Evolutionary conservation across 805 yeast species (phyloP), one percentile per base, ranked within the genome.

Genomic region (Wickerhamomyces chambardii): DNA sequence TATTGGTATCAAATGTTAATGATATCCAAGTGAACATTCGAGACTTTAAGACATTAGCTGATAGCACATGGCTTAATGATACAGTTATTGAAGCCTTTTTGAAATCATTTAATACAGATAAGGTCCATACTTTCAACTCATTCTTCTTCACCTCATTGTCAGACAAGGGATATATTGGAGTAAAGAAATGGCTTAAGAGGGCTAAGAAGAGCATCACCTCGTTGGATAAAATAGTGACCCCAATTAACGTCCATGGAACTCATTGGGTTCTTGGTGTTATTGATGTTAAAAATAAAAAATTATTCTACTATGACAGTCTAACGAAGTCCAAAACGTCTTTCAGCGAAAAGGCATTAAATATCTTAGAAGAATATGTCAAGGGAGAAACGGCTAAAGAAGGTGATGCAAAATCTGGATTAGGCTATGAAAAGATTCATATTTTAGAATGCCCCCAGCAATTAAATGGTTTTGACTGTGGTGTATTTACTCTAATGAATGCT

Each of bases 391-490:
- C 69, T 34, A 68, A 79, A 33, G 58, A 63, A 14, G 58, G 62
- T 2, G 48, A 46, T 27, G 50, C 48, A 1, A 47, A 37, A 5
- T 29, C 55, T 11, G 65, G 66, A 6, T 41, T 52, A 26, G 62
- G 59, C 16, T 57, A 52, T 33, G 55, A 52, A 14, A 36, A 56
- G 15, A 37, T 41, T 14, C 64, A 58, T 28, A 31, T 53, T 3
- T 41, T 55, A 3, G 52, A 58, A n/a, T 68, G 89, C 30, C 97
- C 98, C 1, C 84, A 80, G 45, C 98, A 92, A 53, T 63, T 68
- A 19, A 92, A 92, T 51, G 97, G 97, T 0, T 84, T 55, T 45
- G 98, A 92, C 56, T 92, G 98, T 63, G 98, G 98, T 7, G 95
- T 90, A 2, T 92, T 89, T 51, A 73, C 94, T 3, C 82, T 97